phyloP scores from a whole-genome alignment of 805 yeast genomes.

The Metschnikowia cubensis region DNA sequence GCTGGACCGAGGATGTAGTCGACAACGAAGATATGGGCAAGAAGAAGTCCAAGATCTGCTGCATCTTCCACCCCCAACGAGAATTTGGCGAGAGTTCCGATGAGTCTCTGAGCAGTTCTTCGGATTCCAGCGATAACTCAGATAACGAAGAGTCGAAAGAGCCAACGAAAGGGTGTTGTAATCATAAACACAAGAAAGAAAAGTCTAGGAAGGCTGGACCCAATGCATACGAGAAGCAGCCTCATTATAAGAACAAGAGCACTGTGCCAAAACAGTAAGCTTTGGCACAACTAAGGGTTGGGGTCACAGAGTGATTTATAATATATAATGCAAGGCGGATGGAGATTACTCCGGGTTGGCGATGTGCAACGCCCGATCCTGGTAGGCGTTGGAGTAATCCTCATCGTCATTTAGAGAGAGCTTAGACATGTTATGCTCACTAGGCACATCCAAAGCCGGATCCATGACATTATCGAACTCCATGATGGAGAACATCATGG shows the following conservation, averaged over 20 bases:
- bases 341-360: conserved; percentile 15
- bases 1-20: conserved; percentile 81
- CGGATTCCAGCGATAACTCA: conserved; percentile 27
- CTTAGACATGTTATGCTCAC: conserved; percentile 14
- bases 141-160: conserved; percentile 17
- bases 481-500: conserved; percentile 33
- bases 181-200: conserved; percentile 21
- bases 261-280: conserved; percentile 6
- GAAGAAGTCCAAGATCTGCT: conserved; percentile 89
- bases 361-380: conserved; percentile 17
- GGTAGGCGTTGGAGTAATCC: conserved; percentile 15
- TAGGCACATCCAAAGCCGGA: conserved; percentile 14
- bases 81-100: conserved; percentile 47
- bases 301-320: background rate
- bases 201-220: conserved; percentile 38
- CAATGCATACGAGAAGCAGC: conserved; percentile 89
- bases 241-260: conserved; percentile 36
- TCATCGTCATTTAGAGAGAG: conserved; percentile 17
- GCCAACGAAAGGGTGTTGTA: background rate
- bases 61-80: conserved; percentile 77
- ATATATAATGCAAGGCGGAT: background rate
- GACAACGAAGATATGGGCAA: conserved; percentile 87
- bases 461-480: conserved; percentile 19
- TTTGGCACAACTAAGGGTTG: background rate
- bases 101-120: conserved; percentile 14